Evolutionary conservation across 768 basidiomycete genomes (phyloP), one percentile per base, ranked within the genome.

Genomic region (Scleroderma citrinum): DNA sequence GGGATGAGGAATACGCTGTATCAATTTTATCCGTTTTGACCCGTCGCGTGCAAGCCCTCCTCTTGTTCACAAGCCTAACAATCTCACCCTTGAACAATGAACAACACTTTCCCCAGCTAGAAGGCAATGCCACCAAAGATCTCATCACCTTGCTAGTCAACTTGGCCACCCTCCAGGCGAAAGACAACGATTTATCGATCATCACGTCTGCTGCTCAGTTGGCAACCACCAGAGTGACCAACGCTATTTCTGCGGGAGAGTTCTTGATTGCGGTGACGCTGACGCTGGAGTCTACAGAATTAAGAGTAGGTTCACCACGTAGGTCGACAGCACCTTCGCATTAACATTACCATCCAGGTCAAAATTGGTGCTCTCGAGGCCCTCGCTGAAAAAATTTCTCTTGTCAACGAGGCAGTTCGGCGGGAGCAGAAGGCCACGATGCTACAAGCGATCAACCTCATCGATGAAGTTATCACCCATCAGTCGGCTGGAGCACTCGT

Each of bases 281-380:
- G 2, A 81, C 89, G 67, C 57, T 89, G 12, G 65, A 72, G 24
- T 81, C 76, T 4, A 70, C 73, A 2, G 76, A 85, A 36, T 48
- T 61, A 23, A 68, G 68, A 61, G 87, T 88, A 50, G 54, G 77
- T 50, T 11, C 30, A 8, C 19, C 16, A 11, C 17, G 16, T 12
- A 13, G 42, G 46, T 57, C 13, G 17, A 16, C 35, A 19, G 30
- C 38, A 20, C 34, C 41, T 19, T 39, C 10, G 59, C 50, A 11
- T 31, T 38, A 14, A 6, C 32, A 46, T 32, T 23, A 2, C 20
- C 16, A 35, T 30, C 26, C 56, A 89, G 87, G 70, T 83, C 23
- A 78, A 85, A 63, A 57, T 68, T 8, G 85, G 82, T 47, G 87
- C 86, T 10, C 74, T 96, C 26, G 78, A 79, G 30, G 72, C 93